phyloP scores from a whole-genome alignment of 345 rosid genomes.

The Linum trigynum region DNA sequence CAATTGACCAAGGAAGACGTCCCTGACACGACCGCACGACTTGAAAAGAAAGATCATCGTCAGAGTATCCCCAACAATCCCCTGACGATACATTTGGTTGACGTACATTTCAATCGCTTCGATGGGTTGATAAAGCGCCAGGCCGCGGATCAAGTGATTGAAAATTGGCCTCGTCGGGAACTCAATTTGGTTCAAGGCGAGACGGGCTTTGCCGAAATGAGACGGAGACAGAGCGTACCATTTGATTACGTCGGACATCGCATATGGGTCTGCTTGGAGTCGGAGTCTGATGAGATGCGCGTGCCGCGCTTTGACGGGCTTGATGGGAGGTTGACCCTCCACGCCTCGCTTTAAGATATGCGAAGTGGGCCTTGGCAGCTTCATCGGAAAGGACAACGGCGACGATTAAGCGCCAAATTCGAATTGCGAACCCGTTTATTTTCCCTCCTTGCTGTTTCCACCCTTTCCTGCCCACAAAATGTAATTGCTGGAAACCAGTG shows the following conservation, averaged over 20 bases:
- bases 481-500: too few relatives aligned
- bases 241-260: constrained; percentile 32
- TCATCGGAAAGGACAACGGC: constrained; percentile 7
- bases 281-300: constrained; percentile 31
- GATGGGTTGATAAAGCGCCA: constrained; percentile 27
- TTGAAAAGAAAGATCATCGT: constrained; percentile 37
- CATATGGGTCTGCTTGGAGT: constrained; percentile 28
- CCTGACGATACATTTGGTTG: constrained; percentile 22
- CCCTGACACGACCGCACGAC: constrained; percentile 37
- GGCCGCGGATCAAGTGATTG: constrained; percentile 41
- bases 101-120: constrained; percentile 30
- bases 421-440: background rate
- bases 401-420: background rate
- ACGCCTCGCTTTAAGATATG: constrained; percentile 17
- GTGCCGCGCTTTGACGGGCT: constrained; percentile 26
- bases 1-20: constrained; percentile 21
- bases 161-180: constrained; percentile 30
- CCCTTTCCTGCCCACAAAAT: background rate
- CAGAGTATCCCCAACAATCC: constrained; percentile 29
- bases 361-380: constrained; percentile 12
- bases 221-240: constrained; percentile 36
- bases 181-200: constrained; percentile 29
- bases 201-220: constrained; percentile 25
- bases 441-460: background rate
- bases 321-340: constrained; percentile 2